A percentile compares a stretch with the other conserved stretches of the same genome.
Conservation (phyloP, 805 yeast species). For the Yamadazyma phyllophila region DNA sequence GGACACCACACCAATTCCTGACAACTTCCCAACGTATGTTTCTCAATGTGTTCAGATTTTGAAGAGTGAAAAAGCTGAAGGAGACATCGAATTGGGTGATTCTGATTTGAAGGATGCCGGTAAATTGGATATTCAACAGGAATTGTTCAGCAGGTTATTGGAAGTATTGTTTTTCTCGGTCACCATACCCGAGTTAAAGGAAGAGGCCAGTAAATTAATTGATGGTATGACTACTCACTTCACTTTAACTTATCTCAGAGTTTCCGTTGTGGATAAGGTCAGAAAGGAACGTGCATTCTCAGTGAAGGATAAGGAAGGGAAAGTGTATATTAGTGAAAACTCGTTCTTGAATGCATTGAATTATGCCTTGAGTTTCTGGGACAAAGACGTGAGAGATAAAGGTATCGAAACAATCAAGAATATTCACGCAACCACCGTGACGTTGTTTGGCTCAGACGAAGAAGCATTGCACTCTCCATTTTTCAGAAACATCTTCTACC, state of each 20-base stretch:
- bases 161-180: conserved; percentile 75
- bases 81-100: conserved; percentile 33
- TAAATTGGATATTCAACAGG: conserved; percentile 59
- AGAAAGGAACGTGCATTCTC: conserved; percentile 69
- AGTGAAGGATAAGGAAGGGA: conserved; percentile 78
- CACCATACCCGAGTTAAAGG: conserved; percentile 67
- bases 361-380: conserved; percentile 76
- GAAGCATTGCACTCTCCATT: conserved; percentile 71
- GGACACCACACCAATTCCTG: conserved; percentile 51
- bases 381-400: conserved; percentile 62
- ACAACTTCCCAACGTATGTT: conserved; percentile 41
- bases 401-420: conserved; percentile 66
- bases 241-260: conserved; percentile 72
- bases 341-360: conserved; percentile 72
- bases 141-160: conserved; percentile 59
- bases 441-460: conserved; percentile 65
- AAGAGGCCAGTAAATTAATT: conserved; percentile 62
- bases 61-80: conserved; percentile 37
- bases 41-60: conserved; percentile 48
- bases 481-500: conserved; percentile 71
- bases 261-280: conserved; percentile 65
- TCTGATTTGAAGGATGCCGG: conserved; percentile 47
- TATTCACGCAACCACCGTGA: conserved; percentile 58
- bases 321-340: conserved; percentile 63
- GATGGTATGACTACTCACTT: conserved; percentile 74